These are phyloP conservation scores for Wickerhamomyces sp. DNA, from an alignment of 1,139 yeast species.

Conservation along the genomic window DNA sequence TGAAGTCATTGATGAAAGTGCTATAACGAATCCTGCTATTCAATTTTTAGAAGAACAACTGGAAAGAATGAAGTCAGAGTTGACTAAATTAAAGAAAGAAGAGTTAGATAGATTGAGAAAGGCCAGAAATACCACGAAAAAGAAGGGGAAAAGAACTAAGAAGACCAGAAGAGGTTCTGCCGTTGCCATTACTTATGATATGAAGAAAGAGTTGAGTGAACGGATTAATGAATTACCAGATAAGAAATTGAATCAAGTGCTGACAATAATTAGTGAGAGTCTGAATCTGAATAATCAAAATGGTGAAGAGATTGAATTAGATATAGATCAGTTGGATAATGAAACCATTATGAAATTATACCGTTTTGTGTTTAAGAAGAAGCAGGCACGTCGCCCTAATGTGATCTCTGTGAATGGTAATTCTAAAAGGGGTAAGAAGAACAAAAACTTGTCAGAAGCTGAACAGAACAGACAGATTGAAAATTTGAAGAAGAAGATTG, in stretches of 20 bases:
- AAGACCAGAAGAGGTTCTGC: constrained; percentile 26
- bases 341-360: constrained; percentile 78
- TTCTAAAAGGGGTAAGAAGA: constrained; percentile 27
- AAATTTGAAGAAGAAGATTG: constrained; percentile 76
- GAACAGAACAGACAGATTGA: constrained; percentile 79
- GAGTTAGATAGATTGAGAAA: constrained; percentile 56
- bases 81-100: constrained; percentile 75
- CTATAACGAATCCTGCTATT: constrained; percentile 82
- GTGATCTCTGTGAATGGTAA: constrained; percentile 8
- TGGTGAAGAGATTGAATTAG: constrained; percentile 87
- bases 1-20: constrained; percentile 66
- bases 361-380: constrained; percentile 39
- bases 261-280: constrained; percentile 82
- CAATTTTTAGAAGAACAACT: constrained; percentile 84
- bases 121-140: constrained; percentile 30
- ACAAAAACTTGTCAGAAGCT: constrained; percentile 49
- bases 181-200: constrained; percentile 72
- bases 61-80: constrained; percentile 78
- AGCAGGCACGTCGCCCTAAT: constrained; percentile 20
- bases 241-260: constrained; percentile 76
- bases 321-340: constrained; percentile 90
- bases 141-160: constrained; percentile 20
- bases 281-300: constrained; percentile 71
- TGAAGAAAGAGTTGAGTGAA: constrained; percentile 93
- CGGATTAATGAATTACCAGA: constrained; percentile 73